Evolutionary conservation across 2,329 filamentous ascomycete species (phyloP).

Genomic region (Aspergillus puulaauensis): DNA sequence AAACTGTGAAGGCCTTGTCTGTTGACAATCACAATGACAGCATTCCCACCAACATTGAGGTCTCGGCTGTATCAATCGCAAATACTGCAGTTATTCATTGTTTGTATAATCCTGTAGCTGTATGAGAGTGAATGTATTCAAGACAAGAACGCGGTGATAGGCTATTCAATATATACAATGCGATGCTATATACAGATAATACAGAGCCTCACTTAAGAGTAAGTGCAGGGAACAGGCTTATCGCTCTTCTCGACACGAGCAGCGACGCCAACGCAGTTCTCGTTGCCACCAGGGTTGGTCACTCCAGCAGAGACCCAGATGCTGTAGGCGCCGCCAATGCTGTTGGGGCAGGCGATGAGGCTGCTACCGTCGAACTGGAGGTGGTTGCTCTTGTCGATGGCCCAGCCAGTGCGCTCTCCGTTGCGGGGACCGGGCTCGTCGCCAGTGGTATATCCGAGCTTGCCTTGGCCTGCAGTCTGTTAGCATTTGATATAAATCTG

Average conservation of each 20-base stretch:
- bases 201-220: conserved; percentile 4
- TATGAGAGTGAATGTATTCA: no score
- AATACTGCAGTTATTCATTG: no score
- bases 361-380: conserved; percentile 48
- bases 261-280: conserved; percentile 34
- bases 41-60: no score
- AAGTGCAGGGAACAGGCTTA: conserved; percentile 24
- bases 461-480: conserved; percentile 49
- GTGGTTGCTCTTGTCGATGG: conserved; percentile 44
- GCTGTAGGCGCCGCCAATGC: conserved; percentile 44
- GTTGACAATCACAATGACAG: no score
- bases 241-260: conserved; percentile 24
- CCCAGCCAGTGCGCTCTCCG: conserved; percentile 50
- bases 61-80: no score
- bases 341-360: conserved; percentile 56
- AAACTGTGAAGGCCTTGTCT: no score
- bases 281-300: conserved; percentile 30
- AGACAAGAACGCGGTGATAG: no score
- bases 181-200: not conserved
- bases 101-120: no score
- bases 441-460: conserved; percentile 54
- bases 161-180: not conserved
- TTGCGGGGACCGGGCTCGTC: conserved; percentile 41
- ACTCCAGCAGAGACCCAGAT: conserved; percentile 31
- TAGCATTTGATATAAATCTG: not conserved